Evolutionary conservation across 306 rosid species (phyloP).

Genomic region (Inga leiocalycina): DNA sequence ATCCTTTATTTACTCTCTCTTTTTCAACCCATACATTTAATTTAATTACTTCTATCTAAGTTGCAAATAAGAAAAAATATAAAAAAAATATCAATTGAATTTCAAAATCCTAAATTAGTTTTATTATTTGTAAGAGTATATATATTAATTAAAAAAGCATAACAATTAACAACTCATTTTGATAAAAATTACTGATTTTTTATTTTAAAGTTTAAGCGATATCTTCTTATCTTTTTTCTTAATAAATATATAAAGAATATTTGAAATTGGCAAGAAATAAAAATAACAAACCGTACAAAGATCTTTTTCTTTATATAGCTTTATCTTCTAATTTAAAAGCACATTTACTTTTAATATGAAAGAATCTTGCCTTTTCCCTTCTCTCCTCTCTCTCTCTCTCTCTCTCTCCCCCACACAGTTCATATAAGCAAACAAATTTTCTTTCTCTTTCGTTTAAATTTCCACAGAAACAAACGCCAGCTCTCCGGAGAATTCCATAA

Average conservation of each 20-base stretch:
- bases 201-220: no score
- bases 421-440: background rate
- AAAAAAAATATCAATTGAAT: no score
- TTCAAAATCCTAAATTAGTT: no score
- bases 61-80: background rate
- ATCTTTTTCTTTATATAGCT: background rate
- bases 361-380: background rate
- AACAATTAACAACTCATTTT: no score
- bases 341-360: background rate
- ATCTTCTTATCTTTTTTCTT: no score
- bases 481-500: conserved; percentile 22
- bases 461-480: conserved; percentile 23
- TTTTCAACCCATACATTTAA: background rate
- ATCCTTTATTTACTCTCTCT: background rate
- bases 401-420: background rate
- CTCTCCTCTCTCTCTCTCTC: background rate
- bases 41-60: background rate
- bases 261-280: background rate
- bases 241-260: background rate
- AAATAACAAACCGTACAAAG: background rate
- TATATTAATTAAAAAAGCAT: no score
- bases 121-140: no score
- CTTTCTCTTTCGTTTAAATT: conserved; percentile 12
- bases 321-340: background rate
- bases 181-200: no score